phyloP scores from a whole-genome alignment of 2,329 filamentous ascomycete species.

The Dactylellina parvicollis region DNA sequence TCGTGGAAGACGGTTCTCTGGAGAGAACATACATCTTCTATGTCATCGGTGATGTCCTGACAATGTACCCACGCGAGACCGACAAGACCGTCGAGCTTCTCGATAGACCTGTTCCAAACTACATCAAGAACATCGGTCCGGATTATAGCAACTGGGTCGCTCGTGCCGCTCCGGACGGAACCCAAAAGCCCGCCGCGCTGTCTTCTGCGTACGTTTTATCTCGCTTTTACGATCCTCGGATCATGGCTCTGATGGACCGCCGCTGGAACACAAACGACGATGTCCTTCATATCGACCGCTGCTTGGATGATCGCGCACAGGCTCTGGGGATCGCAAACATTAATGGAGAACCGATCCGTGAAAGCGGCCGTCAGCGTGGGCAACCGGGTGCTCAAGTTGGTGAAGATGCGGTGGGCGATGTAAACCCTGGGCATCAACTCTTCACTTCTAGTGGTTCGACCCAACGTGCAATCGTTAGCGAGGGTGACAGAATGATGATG shows the following conservation, averaged over 20 bases:
- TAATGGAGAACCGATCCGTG: constrained; percentile 32
- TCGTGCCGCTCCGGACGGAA: neutral
- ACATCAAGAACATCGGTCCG: constrained; percentile 24
- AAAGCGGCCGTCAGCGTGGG: neutral
- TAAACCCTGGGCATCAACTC: neutral
- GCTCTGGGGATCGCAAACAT: constrained; percentile 9
- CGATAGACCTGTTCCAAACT: constrained; percentile 15
- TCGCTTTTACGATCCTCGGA: constrained; percentile 45
- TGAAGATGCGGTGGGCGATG: neutral
- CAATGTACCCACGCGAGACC: constrained; percentile 15
- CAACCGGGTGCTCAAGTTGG: neutral
- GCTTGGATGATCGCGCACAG: neutral
- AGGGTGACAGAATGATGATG: neutral
- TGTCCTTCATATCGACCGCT: neutral
- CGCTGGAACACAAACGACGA: constrained; percentile 18
- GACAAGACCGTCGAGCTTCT: neutral
- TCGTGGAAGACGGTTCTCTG: neutral
- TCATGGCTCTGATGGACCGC: constrained; percentile 37
- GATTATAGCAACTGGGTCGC: constrained; percentile 33
- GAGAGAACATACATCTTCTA: constrained; percentile 8
- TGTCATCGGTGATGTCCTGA: constrained; percentile 28
- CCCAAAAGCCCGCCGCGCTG: neutral
- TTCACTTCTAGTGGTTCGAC: neutral
- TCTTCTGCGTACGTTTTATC: neutral
- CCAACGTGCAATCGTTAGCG: neutral